Base-by-base conservation (phyloP, 305 asterid genomes). In the Nicotiana rustica region DNA sequence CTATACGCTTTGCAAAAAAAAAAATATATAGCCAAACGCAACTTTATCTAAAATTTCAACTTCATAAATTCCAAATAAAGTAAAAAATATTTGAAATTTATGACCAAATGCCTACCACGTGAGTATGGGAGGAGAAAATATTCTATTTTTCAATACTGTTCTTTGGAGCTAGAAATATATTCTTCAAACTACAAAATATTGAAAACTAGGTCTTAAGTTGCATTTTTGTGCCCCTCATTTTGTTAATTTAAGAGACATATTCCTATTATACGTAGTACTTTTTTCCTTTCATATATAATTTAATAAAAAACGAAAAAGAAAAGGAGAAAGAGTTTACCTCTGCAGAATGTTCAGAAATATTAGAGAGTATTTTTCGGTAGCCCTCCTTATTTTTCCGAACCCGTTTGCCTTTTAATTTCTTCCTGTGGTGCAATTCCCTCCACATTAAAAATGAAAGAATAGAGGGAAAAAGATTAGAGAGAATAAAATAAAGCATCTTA, bases 381-480 rank as follows among this genome's bases (percentile, higher is more conserved):
- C 47, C 44, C 17, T 75, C 79, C 29, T 3, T 29, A 75, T 9
- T 75, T 75, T 49, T 75, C 41, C 21, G 36, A 52, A 29, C 80
- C 29, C 65, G 4, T 75, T 75, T 52, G 17, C 80, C 80, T 75
- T 52, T 75, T 14, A 62, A n/a, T 29, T 17, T 52, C 47, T 75
- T 75, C 65, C 80, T 75, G 65, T 49, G 41, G 7, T 14, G 3
- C 69, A 29, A 5, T 65, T 33, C 68, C 60, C 41, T 21, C 38
- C 19, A 65, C 41, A 65, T 65, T 25, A 65, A 8, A 9, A 65
- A 1, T 52, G 59, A 52, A 52, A 12, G 59, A 52, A 29, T 1
- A 29, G 18, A 19, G n/a, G 8, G 6, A 65, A 65, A 29, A 25
- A 6, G 9, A 29, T 0, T 14, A 9, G 2, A 2, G 5, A 65